phyloP scores from a whole-genome alignment of 2,329 filamentous ascomycete species.

The Clarireedia paspali region DNA sequence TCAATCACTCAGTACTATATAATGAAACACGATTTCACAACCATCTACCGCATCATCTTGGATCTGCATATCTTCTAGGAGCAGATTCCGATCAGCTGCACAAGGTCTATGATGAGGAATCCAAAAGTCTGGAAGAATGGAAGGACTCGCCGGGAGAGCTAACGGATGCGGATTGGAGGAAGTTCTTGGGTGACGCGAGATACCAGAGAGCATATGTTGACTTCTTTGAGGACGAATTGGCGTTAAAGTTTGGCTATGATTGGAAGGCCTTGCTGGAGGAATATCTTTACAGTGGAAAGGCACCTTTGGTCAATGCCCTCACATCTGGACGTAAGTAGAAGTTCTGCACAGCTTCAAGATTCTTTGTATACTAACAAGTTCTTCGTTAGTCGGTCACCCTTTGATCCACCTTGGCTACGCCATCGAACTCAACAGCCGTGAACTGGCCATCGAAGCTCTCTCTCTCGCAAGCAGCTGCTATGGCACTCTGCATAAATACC shows the following conservation, averaged over 20 bases:
- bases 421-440: slow-evolving; percentile 77
- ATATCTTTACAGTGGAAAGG: slow-evolving; percentile 66
- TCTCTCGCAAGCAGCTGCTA: slow-evolving; percentile 55
- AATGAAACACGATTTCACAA: slow-evolving; percentile 72
- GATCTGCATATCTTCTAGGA: slow-evolving; percentile 79
- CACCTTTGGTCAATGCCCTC: slow-evolving; percentile 74
- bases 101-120: slow-evolving; percentile 71
- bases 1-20: slow-evolving; percentile 78
- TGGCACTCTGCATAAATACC: slow-evolving; percentile 53
- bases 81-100: slow-evolving; percentile 66
- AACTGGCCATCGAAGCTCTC: slow-evolving; percentile 83
- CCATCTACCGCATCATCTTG: slow-evolving; percentile 73
- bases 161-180: slow-evolving; percentile 74
- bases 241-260: slow-evolving; percentile 62
- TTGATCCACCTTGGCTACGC: slow-evolving; percentile 95
- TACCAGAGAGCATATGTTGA: slow-evolving; percentile 91
- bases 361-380: slow-evolving; percentile 1
- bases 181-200: slow-evolving; percentile 67
- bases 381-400: slow-evolving; percentile 66
- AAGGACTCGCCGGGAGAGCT: slow-evolving; percentile 77
- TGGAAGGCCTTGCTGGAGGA: slow-evolving; percentile 73
- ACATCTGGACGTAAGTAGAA: slow-evolving; percentile 63
- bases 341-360: slow-evolving; percentile 23
- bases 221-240: slow-evolving; percentile 90
- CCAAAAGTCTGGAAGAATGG: slow-evolving; percentile 71